Evolutionary conservation across 2,329 filamentous ascomycete genomes (phyloP), one percentile per base, ranked within the genome.

Genomic region (Leptoxyphium fumago): DNA sequence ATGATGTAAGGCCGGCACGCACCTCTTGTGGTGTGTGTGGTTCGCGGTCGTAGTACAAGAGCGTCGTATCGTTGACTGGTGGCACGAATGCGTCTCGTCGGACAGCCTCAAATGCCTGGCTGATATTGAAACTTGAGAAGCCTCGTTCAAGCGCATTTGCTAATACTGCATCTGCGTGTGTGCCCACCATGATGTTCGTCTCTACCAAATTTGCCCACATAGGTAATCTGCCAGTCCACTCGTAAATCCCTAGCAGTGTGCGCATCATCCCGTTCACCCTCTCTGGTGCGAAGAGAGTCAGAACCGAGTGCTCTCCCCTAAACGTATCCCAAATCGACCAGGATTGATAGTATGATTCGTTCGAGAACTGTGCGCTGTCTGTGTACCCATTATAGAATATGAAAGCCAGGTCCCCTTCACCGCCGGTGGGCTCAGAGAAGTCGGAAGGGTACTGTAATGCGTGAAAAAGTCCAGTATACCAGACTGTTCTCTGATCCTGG

Each of bases 291-390:
- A 71, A 68, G 0, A 71, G 45, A 0, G 68, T 66, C 0, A 71
- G 50, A 0, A 71, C 54, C 0, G 66, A 67, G 45, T 71, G 67
- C 43, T 70, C 67, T 1, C 67, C 68, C 3, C 68, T 58, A 48
- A 68, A 71, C 0, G 68, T 71, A 43, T 71, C 68, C 68, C 68
- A 71, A 41, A 71, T 69, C 1, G 65, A 69, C 68, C 68, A 71
- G 1, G 66, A 70, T 47, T 71, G 68, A 46, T 70, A 70, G 50
- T 71, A 71, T 0, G 65, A 68, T 39, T 71, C 67, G 29, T 64
- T 58, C 4, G 50, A 56, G 9, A 55, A 54, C 39, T 69, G 65
- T 1, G 69, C 50, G 26, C 59, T 65, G 41, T 71, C 67, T 0
- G 67, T 70, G 43, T 70, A 71, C 11, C 68, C 68, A 30, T 63